Evolutionary conservation across 73 alveolate species (phyloP).

Genomic region (Tetrahymena thermophila): DNA sequence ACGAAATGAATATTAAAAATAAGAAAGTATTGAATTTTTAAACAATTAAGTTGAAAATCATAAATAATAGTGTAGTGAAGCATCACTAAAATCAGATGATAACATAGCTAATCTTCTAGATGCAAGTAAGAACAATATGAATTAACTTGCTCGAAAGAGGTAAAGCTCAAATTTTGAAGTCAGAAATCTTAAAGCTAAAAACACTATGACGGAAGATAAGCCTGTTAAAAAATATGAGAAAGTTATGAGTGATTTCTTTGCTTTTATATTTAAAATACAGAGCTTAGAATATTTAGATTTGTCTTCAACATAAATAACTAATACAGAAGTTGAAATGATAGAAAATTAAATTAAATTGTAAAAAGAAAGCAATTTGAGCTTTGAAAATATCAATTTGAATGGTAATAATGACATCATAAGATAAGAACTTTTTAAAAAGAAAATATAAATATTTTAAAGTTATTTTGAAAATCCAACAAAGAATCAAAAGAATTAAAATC

Average conservation of each 20-base stretch:
- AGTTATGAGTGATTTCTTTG: neutral
- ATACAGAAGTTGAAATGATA: neutral
- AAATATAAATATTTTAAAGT: neutral
- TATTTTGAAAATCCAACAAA: too few relatives aligned
- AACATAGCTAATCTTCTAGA: neutral
- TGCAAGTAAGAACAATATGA: neutral
- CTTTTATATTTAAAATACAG: neutral
- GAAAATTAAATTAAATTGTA: neutral
- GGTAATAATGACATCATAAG: neutral
- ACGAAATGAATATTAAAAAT: neutral
- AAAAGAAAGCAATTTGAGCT: neutral
- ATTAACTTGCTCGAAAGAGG: neutral
- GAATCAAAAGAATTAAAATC: neutral
- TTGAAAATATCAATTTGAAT: neutral
- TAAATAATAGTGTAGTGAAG: neutral
- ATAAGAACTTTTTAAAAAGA: neutral
- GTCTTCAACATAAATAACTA: neutral
- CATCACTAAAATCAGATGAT: neutral
- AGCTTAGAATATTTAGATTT: neutral
- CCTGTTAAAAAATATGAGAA: neutral
- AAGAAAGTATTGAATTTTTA: neutral
- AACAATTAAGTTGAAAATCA: neutral
- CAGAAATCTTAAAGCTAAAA: neutral
- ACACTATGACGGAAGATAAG: neutral
- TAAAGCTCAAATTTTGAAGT: neutral